Evolutionary conservation across 169 alveolate species (phyloP), one percentile per base, ranked within the genome.

Genomic region (Cryptosporidium sp.): DNA sequence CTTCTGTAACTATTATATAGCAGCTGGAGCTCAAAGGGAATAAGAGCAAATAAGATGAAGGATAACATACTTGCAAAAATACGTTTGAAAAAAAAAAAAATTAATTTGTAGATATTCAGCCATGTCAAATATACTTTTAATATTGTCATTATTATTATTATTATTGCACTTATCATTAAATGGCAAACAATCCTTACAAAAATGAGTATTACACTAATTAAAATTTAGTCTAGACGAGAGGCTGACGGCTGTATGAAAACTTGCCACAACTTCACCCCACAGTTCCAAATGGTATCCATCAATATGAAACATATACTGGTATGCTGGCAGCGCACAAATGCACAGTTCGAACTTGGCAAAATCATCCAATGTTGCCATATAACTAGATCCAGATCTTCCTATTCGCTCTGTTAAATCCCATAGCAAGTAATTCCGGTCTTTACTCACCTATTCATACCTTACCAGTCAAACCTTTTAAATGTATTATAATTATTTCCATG

Each of bases 201-300:
- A 55, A 55, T 55, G 67, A 55, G 71, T 65, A 29, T 65, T 37
- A 65, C 71, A 65, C 50, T 65, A 65, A 65, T 65, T 65, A 65
- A 23, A 3, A 23, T 55, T 55, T 3, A 48, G 55, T 14, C 55
- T 0, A 12, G 18, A 37, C 9, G 10, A 55, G 67, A 26, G 37
- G 35, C 31, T 1, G 18, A 21, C 10, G 35, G 67, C 67, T 9
- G 31, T 21, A 55, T 55, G 35, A n/a, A 23, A 26, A 26, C 35
- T 12, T 55, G 29, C 67, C 67, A 55, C 1, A n/a, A 55, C 37
- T 21, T 21, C 23, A 7, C 37, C 67, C 67, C 67, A 55, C 37
- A n/a, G 29, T 5, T 2, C 37, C 67, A 55, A 55, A 55, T 26
- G 14, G 14, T n/a, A 26, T 26, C 55, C 21, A 48, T 55, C 39